Conservation (phyloP, 257 asterid genomes). For the Penstemon newberryi region DNA sequence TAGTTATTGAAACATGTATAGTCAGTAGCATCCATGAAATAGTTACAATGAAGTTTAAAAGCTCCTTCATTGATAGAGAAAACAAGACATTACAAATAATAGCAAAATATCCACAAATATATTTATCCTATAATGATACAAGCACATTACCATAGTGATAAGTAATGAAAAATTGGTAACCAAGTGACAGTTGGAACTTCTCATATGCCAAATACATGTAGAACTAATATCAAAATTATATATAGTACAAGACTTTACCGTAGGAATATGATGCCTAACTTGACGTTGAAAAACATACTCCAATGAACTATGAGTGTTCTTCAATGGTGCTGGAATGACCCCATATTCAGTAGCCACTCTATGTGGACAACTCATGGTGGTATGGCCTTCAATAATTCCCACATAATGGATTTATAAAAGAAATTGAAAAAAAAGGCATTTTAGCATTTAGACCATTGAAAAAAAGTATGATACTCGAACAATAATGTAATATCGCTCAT, state of each 20-base stretch:
- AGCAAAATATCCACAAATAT: not conserved
- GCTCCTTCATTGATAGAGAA: no score
- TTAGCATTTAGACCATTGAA: constrained; percentile 5
- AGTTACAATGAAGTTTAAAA: no score
- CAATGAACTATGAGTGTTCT: constrained; percentile 49
- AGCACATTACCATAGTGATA: not conserved
- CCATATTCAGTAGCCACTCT: constrained; percentile 82
- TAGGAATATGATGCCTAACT: constrained; percentile 50
- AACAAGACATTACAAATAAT: not conserved
- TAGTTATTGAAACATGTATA: no score
- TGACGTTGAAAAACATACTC: constrained; percentile 88
- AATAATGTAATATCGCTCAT: not conserved
- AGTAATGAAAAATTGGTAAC: not conserved
- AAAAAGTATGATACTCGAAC: not conserved
- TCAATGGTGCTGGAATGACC: constrained; percentile 70
- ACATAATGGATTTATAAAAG: constrained; percentile 15
- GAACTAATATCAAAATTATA: not conserved
- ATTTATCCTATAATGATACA: not conserved
- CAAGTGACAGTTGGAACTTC: constrained; percentile 3
- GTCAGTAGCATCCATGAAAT: no score
- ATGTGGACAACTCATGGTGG: constrained; percentile 87
- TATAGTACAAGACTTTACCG: constrained; percentile 39
- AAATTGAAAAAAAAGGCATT: not conserved
- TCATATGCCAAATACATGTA: not conserved
- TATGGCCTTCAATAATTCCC: constrained; percentile 68